Base-by-base conservation (phyloP, 1,284 basidiomycete genomes). In the Tilletiopsis washingtonensis region DNA sequence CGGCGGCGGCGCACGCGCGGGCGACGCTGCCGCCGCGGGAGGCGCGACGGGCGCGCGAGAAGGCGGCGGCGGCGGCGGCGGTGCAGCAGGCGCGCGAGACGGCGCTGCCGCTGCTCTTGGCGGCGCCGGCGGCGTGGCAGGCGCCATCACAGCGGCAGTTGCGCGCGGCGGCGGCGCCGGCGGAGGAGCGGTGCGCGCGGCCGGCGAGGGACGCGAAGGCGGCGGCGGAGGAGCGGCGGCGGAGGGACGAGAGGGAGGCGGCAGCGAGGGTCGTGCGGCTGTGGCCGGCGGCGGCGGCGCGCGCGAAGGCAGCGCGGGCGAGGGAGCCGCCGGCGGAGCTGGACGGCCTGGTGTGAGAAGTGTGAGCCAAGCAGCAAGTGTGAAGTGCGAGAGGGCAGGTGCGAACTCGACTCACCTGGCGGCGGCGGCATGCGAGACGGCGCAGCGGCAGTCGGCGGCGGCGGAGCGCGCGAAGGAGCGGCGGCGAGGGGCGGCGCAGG, bases 401-500 rank as follows among this genome's bases (percentile, higher is more conserved):
- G 20, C 25, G 19, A 14, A 40, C 34, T n/a, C n/a, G 14, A 14
- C 14, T n/a, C n/a, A n/a, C n/a, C n/a, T n/a, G n/a, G n/a, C n/a
- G n/a, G n/a, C n/a, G n/a, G n/a, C n/a, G n/a, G n/a, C n/a, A n/a
- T n/a, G n/a, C n/a, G n/a, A n/a, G n/a, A n/a, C n/a, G n/a, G n/a
- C n/a, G n/a, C n/a, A n/a, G n/a, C n/a, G n/a, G n/a, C n/a, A n/a
- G n/a, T n/a, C n/a, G n/a, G n/a, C n/a, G 43, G 43, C 5, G 43
- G 5, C 14, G 43, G 27, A 5, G 43, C 27, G 14, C 29, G 27
- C 17, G 21, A 23, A n/a, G 27, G 43, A 26, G 43, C 25, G 1
- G 54, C 51, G 12, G 53, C 46, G 1, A 43, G 43, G 2, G 54
- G 54, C 3, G 54, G 54, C 20, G 54, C 54, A 17, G 47, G 41